Evolutionary conservation across 2,329 filamentous ascomycete genomes (phyloP), one percentile per base, ranked within the genome.

Genomic region (Juglanconis oblonga): DNA sequence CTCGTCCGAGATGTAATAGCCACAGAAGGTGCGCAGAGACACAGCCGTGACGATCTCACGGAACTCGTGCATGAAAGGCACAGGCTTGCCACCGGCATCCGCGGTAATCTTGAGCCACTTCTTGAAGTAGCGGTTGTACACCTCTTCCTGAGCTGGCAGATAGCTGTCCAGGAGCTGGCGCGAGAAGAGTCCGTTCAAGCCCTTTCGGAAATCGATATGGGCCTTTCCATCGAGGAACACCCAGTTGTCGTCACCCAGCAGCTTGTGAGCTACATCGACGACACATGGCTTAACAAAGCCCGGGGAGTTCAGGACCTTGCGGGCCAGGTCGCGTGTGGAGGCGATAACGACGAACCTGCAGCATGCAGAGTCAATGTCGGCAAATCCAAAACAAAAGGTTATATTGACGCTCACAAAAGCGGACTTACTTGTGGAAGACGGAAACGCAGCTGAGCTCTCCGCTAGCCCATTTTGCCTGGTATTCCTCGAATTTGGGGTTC

Each of bases 121-220:
- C 71, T 88, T 80, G 74, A 96, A 96, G 79, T 96, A 97, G 59
- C 82, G 81, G 74, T 91, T 88, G 79, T 97, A 97, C 52, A 97
- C 90, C 70, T 92, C 90, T 76, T 97, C 91, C 78, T 97, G 91
- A 52, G 91, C 90, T 47, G 94, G 95, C 52, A 99, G 86, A 75
- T 98, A 99, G 68, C 81, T 82, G 68, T 92, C 88, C 70, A 99
- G 86, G 24, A 94, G 92, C 73, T 90, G 87, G 72, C 92, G 91
- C 49, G 94, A 98, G 80, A 99, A 99, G 33, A 98, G 85, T 61
- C 88, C 89, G 74, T 97, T 98, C 67, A 99, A 82, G 56, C 95
- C 95, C 80, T 97, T 98, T 73, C 95, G 93, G 79, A 95, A 99
- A 71, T 98, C 95, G 67, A 97, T 91, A 70, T 99, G 95, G 44